A percentile compares a stretch with the other conserved stretches of the same genome.
phyloP scores from a whole-genome alignment of 352 stramenopile species.

The Stephanocyclus meneghinianus region DNA sequence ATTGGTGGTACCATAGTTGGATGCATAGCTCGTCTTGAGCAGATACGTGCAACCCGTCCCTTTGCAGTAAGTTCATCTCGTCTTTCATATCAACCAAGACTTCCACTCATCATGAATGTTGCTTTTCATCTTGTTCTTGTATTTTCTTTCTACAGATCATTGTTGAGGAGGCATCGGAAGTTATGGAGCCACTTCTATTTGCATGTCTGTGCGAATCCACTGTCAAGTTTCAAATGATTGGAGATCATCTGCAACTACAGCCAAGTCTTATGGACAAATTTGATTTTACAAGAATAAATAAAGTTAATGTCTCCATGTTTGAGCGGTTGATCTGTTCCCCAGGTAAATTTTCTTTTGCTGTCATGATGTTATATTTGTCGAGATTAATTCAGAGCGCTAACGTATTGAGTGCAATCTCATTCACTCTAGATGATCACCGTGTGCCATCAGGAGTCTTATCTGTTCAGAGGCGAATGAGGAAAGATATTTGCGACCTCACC shows the following conservation, averaged over 20 bases:
- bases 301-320: conserved; percentile 89
- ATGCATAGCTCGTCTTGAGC: conserved; percentile 85
- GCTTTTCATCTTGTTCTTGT: background rate
- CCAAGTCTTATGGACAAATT: conserved; percentile 86
- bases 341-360: background rate
- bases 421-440: conserved; percentile 50
- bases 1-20: conserved; percentile 88
- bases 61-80: conserved; percentile 76
- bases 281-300: conserved; percentile 86
- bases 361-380: too few relatives aligned
- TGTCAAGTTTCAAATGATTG: conserved; percentile 88
- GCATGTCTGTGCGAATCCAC: conserved; percentile 86
- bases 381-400: background rate
- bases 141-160: conserved; percentile 36
- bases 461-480: conserved; percentile 87
- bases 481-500: conserved; percentile 87
- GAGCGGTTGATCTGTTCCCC: conserved; percentile 86
- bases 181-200: conserved; percentile 87
- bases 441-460: conserved; percentile 86
- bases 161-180: conserved; percentile 87
- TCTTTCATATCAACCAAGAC: background rate
- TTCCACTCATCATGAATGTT: background rate
- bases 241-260: conserved; percentile 83
- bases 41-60: conserved; percentile 85
- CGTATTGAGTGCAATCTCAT: too few relatives aligned